phyloP scores from a whole-genome alignment of 2,329 filamentous ascomycete species.

The Setomelanomma holmii region DNA sequence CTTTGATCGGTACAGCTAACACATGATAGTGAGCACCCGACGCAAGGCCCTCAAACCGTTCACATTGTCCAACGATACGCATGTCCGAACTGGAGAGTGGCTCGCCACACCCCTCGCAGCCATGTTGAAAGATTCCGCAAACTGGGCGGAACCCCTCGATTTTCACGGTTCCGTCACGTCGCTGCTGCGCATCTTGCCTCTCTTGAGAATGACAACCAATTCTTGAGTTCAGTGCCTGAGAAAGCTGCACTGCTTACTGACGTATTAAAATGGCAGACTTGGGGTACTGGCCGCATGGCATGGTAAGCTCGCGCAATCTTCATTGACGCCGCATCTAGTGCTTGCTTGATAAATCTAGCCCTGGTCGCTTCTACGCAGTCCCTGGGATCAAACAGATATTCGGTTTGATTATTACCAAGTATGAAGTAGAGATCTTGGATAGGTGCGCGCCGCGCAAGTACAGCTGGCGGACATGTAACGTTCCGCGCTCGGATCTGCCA shows the following conservation, averaged over 20 bases:
- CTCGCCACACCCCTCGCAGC: constrained; percentile 8
- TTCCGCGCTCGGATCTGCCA: not conserved
- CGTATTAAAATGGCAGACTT: constrained; percentile 2
- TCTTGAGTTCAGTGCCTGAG: not conserved
- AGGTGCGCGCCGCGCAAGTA: not conserved
- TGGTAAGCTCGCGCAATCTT: constrained; percentile 1
- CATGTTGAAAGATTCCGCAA: constrained; percentile 1
- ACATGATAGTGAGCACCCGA: constrained; percentile 6
- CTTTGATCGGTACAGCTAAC: not conserved
- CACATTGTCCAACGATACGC: constrained; percentile 10
- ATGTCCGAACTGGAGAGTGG: constrained; percentile 15
- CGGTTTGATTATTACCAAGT: constrained; percentile 5
- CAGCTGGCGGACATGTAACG: not conserved
- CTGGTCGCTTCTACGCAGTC: constrained; percentile 8
- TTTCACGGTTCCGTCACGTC: constrained; percentile 16
- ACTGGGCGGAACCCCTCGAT: constrained; percentile 5
- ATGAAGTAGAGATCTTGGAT: constrained; percentile 4
- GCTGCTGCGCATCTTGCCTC: not conserved
- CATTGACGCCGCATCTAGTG: too few species aligned
- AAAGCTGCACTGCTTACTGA: constrained; percentile 1
- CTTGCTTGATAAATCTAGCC: not conserved
- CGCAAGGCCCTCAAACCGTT: constrained; percentile 14
- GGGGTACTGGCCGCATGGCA: constrained; percentile 12
- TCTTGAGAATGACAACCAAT: not conserved
- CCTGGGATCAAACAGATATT: constrained; percentile 7